Base-by-base conservation (phyloP, 2,329 filamentous ascomycete species). In the Fusarium proliferatum region DNA sequence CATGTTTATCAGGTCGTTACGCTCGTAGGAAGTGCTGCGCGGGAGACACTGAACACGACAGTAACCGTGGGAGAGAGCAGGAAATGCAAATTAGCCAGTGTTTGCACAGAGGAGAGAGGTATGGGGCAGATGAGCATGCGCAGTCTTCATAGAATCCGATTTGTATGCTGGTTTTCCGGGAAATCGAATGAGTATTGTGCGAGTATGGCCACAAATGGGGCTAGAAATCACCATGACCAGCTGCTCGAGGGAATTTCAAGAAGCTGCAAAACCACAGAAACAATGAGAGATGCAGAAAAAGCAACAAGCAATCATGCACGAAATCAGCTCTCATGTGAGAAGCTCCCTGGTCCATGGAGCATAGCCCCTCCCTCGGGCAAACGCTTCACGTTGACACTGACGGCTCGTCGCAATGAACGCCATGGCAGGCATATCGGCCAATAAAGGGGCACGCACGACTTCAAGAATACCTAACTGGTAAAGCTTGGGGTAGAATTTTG, bases 291-390 rank as follows among this genome's bases (percentile, higher is more conserved):
- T 17, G 26, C 6, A 51, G 28, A 46, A 56, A 60, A 64, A 64
- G 34, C 12, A 56, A 52, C 19, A 34, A 63, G 26, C 19, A 45
- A n/a, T 30, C 65, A 69, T 67, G 64, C 56, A 60, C 45, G 53
- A 38, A 51, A 19, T 56, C 38, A 59, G 21, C 45, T 49, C 51
- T 56, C 61, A 64, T 49, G 57, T 51, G 57, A 56, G 46, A n/a
- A 72, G 39, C 39, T 73, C 70, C 63, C 64, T 71, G 61, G 64
- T 74, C 48, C 51, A 64, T 66, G 67, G 57, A 64, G 55, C 49
- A 48, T 46, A 66, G 57, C 45, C 43, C 51, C 61, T 49, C 61
- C 43, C 52, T 68, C 59, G 48, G 62, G 53, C 55, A 30, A 58
- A 61, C 66, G 66, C 58, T 72, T 60, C 60, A 66, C 39, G 64